These are phyloP conservation scores for Plasmodium reichenowi DNA, from an alignment of 169 alveolate species.

Conservation along the genomic window DNA sequence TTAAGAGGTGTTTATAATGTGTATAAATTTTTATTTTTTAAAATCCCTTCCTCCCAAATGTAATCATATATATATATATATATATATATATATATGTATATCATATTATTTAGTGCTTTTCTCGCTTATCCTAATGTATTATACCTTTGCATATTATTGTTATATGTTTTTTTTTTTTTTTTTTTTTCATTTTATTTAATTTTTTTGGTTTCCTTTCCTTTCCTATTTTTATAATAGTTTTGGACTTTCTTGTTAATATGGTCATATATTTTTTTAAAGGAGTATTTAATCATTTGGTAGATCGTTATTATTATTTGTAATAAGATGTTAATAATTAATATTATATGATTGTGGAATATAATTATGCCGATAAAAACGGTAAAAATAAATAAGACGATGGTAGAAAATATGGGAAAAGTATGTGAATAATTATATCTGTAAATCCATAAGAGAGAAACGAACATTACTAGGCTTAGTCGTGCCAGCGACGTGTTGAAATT, in stretches of 20 bases:
- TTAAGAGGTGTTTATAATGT: too few relatives aligned
- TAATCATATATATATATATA: too few relatives aligned
- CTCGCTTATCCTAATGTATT: too few relatives aligned
- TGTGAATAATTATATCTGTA: slow-evolving; percentile 48
- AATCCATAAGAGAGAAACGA: slow-evolving; percentile 41
- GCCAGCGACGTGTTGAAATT: slow-evolving; percentile 18
- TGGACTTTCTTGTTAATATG: slow-evolving; percentile 6
- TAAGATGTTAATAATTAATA: slow-evolving; percentile 4
- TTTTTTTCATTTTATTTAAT: neutral
- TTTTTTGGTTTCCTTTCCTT: neutral
- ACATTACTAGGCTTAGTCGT: slow-evolving; percentile 10
- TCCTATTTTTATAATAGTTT: slow-evolving; percentile 6
- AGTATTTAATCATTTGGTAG: slow-evolving; percentile 13
- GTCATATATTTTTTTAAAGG: neutral
- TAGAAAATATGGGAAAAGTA: slow-evolving; percentile 39
- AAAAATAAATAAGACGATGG: slow-evolving; percentile 24
- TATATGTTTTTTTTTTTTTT: neutral
- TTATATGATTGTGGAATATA: slow-evolving; percentile 24
- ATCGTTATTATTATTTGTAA: slow-evolving; percentile 7
- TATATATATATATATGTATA: too few relatives aligned
- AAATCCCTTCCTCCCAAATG: too few relatives aligned
- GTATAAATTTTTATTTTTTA: too few relatives aligned
- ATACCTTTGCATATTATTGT: too few relatives aligned
- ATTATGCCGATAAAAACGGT: slow-evolving; percentile 18
- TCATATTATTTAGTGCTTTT: too few relatives aligned